Percentiles rank a stretch among this genome's conserved stretches.
Evolutionary conservation across 495 filamentous ascomycete genomes (phyloP).

Genomic region (Viridothelium virens): DNA sequence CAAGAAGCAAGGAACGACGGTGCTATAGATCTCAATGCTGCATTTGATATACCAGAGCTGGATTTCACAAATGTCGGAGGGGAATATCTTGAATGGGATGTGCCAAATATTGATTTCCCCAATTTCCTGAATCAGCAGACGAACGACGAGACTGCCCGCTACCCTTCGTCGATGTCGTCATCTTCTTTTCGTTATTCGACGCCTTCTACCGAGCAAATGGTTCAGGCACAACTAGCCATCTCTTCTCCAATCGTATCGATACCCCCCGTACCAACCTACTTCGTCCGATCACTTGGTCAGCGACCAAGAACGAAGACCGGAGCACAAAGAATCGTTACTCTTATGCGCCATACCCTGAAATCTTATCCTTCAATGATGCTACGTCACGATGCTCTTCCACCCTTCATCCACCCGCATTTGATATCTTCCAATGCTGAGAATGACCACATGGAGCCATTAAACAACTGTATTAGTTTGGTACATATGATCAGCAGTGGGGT

Average conservation of each 20-base stretch:
- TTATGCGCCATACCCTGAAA: conserved; percentile 40
- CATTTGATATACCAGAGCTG: conserved; percentile 19
- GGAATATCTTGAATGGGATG: conserved; percentile 26
- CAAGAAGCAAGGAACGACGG: conserved; percentile 13
- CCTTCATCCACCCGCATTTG: conserved; percentile 28
- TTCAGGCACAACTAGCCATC: conserved; percentile 23
- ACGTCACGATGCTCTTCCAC: conserved; percentile 35
- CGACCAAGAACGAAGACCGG: conserved; percentile 31
- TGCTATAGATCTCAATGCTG: conserved; percentile 14
- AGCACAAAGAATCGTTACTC: conserved; percentile 33
- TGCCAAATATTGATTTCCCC: conserved; percentile 24
- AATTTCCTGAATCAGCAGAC: conserved; percentile 24
- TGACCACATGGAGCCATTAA: conserved; percentile 36
- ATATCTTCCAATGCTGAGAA: conserved; percentile 24
- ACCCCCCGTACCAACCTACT: conserved; percentile 29
- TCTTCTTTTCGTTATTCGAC: conserved; percentile 20
- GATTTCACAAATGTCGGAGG: conserved; percentile 23
- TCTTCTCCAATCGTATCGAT: conserved; percentile 22
- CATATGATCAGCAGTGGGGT: conserved; percentile 35
- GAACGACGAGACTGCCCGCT: conserved; percentile 22
- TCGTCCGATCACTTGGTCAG: conserved; percentile 31
- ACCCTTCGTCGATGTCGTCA: conserved; percentile 20
- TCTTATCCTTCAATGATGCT: conserved; percentile 41
- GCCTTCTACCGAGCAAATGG: conserved; percentile 14
- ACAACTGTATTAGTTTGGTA: conserved; percentile 42